These are phyloP conservation scores for Hymenoscyphus fructigenus DNA, from an alignment of 2,329 filamentous ascomycete genomes.

Conservation along the genomic window DNA sequence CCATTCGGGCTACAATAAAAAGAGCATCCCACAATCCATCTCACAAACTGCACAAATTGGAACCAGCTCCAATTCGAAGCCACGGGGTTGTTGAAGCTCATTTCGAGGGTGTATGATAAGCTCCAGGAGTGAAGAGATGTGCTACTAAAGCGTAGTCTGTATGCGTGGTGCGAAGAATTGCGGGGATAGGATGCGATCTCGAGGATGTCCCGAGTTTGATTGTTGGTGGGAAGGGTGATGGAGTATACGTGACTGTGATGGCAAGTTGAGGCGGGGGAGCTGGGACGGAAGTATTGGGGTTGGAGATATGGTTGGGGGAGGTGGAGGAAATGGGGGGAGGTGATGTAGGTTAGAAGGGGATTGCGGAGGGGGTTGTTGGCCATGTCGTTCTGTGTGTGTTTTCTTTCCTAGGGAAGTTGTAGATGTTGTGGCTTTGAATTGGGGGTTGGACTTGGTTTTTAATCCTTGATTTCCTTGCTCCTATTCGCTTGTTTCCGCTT, in stretches of 20 bases:
- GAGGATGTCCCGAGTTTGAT: too few species aligned
- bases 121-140: neutral
- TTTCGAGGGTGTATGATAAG: neutral
- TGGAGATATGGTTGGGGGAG: neutral
- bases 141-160: neutral
- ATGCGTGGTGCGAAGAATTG: neutral
- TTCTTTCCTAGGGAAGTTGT: too few species aligned
- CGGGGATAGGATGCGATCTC: too few species aligned
- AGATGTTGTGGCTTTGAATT: too few species aligned
- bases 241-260: too few species aligned
- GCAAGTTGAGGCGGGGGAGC: neutral
- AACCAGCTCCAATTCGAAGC: neutral
- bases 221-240: too few species aligned
- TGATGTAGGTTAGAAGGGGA: neutral
- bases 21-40: neutral
- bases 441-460: too few species aligned
- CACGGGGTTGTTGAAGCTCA: neutral
- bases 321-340: neutral
- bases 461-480: too few species aligned
- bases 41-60: neutral
- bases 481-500: too few species aligned
- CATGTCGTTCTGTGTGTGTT: too few species aligned
- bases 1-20: neutral
- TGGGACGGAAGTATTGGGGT: neutral
- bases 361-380: neutral